phyloP scores from a whole-genome alignment of 192 early-diverging fungal species.

The Entomortierella chlamydospora region DNA sequence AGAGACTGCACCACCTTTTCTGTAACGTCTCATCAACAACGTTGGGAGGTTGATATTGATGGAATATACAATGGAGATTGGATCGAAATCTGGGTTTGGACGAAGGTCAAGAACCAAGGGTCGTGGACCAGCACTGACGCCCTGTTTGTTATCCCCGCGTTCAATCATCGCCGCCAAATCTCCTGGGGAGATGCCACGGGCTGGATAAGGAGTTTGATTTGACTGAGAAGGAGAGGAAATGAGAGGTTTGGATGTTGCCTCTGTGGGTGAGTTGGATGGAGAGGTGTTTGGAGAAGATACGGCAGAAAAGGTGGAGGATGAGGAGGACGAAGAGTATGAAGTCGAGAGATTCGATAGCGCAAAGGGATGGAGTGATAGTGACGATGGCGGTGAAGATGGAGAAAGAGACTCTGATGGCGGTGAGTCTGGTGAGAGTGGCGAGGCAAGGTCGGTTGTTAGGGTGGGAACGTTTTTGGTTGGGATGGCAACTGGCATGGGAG shows the following conservation, averaged over 20 bases:
- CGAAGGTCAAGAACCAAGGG: constrained; percentile 44
- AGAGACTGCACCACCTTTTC: constrained; percentile 57
- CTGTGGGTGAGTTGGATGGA: constrained; percentile 39
- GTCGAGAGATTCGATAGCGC: constrained; percentile 13
- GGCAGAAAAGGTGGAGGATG: constrained; percentile 6
- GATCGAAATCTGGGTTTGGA: constrained; percentile 40
- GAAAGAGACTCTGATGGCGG: background rate
- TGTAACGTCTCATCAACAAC: constrained; percentile 62
- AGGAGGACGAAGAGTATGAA: constrained; percentile 19
- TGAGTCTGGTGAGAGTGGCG: background rate
- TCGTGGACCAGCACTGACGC: constrained; percentile 14
- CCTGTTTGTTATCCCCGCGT: background rate
- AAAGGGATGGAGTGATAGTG: constrained; percentile 24
- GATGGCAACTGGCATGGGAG: constrained; percentile 5
- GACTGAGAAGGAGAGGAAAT: constrained; percentile 35
- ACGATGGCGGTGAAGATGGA: constrained; percentile 8
- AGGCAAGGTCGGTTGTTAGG: background rate
- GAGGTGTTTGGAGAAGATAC: constrained; percentile 33
- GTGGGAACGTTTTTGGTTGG: background rate
- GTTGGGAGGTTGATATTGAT: constrained; percentile 68
- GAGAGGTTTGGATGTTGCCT: constrained; percentile 8
- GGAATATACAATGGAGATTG: constrained; percentile 46
- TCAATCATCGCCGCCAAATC: constrained; percentile 32
- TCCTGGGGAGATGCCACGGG: constrained; percentile 17
- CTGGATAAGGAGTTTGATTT: constrained; percentile 44